Percentiles rank a stretch among this genome's conserved stretches.
Evolutionary conservation across 2,329 filamentous ascomycete species (phyloP).

Genomic region (Gaeumannomyces tritici): DNA sequence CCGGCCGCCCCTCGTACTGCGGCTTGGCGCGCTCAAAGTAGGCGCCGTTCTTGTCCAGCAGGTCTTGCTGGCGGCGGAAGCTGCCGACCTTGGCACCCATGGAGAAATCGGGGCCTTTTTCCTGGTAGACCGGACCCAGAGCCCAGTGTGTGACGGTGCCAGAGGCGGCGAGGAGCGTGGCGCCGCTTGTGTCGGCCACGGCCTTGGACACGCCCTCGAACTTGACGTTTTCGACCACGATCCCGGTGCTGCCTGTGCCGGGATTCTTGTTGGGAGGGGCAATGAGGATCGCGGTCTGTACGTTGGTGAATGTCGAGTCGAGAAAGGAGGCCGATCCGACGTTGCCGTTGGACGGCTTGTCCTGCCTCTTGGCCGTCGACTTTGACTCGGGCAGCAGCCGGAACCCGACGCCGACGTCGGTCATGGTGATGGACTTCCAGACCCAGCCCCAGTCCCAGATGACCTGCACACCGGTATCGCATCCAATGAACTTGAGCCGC

Average conservation of each 20-base stretch:
- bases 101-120: not conserved
- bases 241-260: not conserved
- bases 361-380: not conserved
- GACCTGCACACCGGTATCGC: not conserved
- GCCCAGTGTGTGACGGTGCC: not conserved
- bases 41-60: not conserved
- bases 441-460: conserved; percentile 8
- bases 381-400: not conserved
- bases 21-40: conserved; percentile 7
- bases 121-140: not conserved
- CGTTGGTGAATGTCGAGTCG: not conserved
- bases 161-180: not conserved
- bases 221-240: not conserved
- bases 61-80: not conserved
- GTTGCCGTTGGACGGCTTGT: not conserved
- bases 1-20: conserved; percentile 6
- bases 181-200: not conserved
- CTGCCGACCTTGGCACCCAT: not conserved
- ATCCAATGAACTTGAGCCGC: conserved; percentile 9
- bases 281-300: not conserved
- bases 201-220: not conserved
- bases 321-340: not conserved
- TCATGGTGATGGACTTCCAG: conserved; percentile 13
- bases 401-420: not conserved
- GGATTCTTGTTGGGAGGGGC: not conserved